Evolutionary conservation across 331 rosid species (phyloP).

Genomic region (Pyracantha coccinea): DNA sequence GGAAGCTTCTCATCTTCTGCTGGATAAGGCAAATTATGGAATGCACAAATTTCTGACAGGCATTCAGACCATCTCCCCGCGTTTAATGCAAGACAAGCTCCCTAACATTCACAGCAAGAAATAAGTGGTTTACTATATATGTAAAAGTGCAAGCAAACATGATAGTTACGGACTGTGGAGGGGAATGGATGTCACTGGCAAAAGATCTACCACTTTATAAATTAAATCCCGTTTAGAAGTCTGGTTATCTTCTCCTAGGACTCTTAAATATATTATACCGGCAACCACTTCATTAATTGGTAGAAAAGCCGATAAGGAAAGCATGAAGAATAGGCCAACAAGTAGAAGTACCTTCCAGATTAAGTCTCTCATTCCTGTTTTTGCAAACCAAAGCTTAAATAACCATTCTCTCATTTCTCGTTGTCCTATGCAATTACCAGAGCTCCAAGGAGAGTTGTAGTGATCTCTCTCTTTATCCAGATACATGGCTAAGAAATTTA

Average conservation of each 20-base stretch:
- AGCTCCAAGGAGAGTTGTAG: constrained; percentile 77
- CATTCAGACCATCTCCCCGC: constrained; percentile 69
- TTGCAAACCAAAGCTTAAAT: constrained; percentile 74
- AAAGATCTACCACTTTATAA: not conserved
- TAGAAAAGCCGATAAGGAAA: not conserved
- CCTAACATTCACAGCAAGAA: constrained; percentile 37
- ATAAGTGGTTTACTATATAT: not conserved
- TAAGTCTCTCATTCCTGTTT: constrained; percentile 68
- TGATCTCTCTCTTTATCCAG: constrained; percentile 86
- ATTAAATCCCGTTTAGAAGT: not conserved
- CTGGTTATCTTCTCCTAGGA: not conserved
- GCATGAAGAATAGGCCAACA: not conserved
- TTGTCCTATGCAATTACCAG: constrained; percentile 88
- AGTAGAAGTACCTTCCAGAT: constrained; percentile 72
- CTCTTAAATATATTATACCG: not conserved
- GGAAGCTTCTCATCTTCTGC: constrained; percentile 89
- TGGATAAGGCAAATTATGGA: constrained; percentile 58
- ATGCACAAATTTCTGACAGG: constrained; percentile 60
- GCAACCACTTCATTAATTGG: not conserved
- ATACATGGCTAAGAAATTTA: constrained; percentile 65
- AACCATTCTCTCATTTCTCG: constrained; percentile 95
- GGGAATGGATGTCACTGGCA: not conserved
- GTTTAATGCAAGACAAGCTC: constrained; percentile 82
- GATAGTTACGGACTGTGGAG: not conserved
- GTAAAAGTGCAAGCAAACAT: not conserved